Percentiles rank a stretch among this genome's conserved stretches.
These are phyloP conservation scores for Candida suzukii DNA, from an alignment of 805 yeast genomes.

Conservation along the genomic window DNA sequence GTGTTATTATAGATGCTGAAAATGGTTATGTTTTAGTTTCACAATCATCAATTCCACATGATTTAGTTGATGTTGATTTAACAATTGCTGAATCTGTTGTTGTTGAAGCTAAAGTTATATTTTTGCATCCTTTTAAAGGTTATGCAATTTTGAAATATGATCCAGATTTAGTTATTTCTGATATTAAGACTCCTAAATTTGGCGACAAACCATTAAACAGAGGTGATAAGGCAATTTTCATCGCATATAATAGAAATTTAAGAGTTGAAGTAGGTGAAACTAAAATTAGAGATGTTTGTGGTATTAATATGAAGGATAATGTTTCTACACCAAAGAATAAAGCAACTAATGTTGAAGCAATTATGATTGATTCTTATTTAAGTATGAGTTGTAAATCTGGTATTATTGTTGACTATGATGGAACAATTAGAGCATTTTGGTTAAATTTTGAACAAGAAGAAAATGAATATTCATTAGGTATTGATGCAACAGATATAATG, in stretches of 20 bases:
- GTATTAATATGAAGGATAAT: constrained; percentile 66
- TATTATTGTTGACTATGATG: constrained; percentile 67
- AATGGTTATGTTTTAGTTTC: constrained; percentile 78
- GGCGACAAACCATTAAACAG: constrained; percentile 50
- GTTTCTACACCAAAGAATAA: constrained; percentile 71
- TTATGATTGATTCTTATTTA: constrained; percentile 65
- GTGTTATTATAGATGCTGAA: constrained; percentile 74
- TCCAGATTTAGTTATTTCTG: constrained; percentile 64
- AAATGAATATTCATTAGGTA: constrained; percentile 64
- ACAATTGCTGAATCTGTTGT: constrained; percentile 82
- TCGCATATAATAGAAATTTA: constrained; percentile 70
- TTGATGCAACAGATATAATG: constrained; percentile 58
- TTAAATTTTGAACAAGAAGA: constrained; percentile 65
- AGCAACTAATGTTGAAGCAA: constrained; percentile 75
- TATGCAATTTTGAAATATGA: constrained; percentile 82
- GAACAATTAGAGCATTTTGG: constrained; percentile 82
- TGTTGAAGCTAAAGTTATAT: constrained; percentile 73
- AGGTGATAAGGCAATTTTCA: constrained; percentile 71
- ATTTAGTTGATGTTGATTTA: constrained; percentile 63
- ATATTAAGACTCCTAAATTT: constrained; percentile 61
- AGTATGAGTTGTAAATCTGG: constrained; percentile 70
- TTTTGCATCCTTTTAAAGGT: constrained; percentile 82
- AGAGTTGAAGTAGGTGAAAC: constrained; percentile 71
- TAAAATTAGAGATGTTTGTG: constrained; percentile 66
- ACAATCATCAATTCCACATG: constrained; percentile 76